Conservation (phyloP, 208 protist genomes). For the Leishmania tropica region DNA sequence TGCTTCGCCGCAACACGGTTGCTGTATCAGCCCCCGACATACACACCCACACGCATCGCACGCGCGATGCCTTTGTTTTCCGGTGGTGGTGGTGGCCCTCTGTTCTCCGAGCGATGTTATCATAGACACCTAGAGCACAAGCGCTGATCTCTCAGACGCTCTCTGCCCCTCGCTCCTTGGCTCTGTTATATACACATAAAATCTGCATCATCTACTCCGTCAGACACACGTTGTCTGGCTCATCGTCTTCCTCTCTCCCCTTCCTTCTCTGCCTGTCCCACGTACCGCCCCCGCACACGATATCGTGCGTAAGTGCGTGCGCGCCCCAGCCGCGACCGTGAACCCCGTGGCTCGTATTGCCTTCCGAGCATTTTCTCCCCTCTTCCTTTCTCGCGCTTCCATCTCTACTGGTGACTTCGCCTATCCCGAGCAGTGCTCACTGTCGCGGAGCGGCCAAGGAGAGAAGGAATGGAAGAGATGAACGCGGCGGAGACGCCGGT, state of each 20-base stretch:
- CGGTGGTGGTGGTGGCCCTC: too few species aligned
- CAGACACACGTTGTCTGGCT: neutral
- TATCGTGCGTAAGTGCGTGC: neutral
- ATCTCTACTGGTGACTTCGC: neutral
- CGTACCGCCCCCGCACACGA: neutral
- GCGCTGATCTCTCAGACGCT: neutral
- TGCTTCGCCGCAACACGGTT: neutral
- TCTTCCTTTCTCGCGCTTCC: neutral
- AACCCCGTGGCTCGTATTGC: too few species aligned
- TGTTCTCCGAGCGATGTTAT: neutral
- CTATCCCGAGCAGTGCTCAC: neutral
- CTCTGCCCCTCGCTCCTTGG: neutral
- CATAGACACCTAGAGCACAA: neutral
- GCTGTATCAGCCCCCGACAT: neutral
- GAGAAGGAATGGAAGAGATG: neutral
- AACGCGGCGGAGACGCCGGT: too few species aligned
- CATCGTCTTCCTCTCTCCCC: neutral
- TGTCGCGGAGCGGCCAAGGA: neutral
- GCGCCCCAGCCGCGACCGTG: too few species aligned
- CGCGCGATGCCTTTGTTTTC: neutral
- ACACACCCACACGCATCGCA: conserved; percentile 9
- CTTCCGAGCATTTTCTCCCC: neutral
- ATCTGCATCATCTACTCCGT: neutral
- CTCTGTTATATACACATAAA: too few species aligned
- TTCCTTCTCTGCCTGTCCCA: neutral